Evolutionary conservation across 2,329 filamentous ascomycete genomes (phyloP).

Genomic region (Hymenoscyphus infarciens): DNA sequence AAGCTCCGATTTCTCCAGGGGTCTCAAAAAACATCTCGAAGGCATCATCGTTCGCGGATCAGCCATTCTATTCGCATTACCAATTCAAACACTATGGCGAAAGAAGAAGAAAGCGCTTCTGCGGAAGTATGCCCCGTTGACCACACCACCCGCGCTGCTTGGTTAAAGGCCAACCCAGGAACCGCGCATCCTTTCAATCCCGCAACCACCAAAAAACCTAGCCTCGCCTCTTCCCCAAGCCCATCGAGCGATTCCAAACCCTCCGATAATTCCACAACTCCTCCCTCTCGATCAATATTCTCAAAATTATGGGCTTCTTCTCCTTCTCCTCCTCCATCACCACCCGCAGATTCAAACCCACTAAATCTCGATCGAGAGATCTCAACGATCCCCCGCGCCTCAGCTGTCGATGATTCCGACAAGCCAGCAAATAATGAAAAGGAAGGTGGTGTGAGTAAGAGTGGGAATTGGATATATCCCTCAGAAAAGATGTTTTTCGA

Average conservation of each 20-base stretch:
- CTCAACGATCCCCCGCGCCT: slow-evolving; percentile 72
- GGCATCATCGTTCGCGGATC: slow-evolving; percentile 13
- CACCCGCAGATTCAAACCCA: slow-evolving; percentile 12
- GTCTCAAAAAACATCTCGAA: slow-evolving; percentile 18
- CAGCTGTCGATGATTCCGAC: slow-evolving; percentile 38
- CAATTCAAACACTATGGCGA: slow-evolving; percentile 26
- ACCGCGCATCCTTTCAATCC: slow-evolving; percentile 28
- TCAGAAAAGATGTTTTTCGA: slow-evolving; percentile 98
- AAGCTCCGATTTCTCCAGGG: slow-evolving; percentile 1
- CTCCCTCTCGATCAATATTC: slow-evolving; percentile 25
- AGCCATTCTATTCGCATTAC: neutral
- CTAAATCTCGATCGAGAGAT: slow-evolving; percentile 69
- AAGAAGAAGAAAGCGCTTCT: slow-evolving; percentile 24
- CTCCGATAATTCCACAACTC: slow-evolving; percentile 38
- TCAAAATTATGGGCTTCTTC: slow-evolving; percentile 21
- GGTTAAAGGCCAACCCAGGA: slow-evolving; percentile 54
- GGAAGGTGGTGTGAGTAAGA: slow-evolving; percentile 65
- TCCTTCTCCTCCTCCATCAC: slow-evolving; percentile 9
- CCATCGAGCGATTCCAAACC: slow-evolving; percentile 34
- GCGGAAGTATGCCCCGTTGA: slow-evolving; percentile 76
- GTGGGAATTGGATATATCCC: slow-evolving; percentile 96
- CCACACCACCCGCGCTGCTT: slow-evolving; percentile 81
- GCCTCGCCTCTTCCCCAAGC: slow-evolving; percentile 17
- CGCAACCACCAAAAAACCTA: slow-evolving; percentile 31
- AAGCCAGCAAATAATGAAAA: slow-evolving; percentile 69